Conservation (phyloP, 2,329 filamentous ascomycete genomes). For the Diaporthe capsici region DNA sequence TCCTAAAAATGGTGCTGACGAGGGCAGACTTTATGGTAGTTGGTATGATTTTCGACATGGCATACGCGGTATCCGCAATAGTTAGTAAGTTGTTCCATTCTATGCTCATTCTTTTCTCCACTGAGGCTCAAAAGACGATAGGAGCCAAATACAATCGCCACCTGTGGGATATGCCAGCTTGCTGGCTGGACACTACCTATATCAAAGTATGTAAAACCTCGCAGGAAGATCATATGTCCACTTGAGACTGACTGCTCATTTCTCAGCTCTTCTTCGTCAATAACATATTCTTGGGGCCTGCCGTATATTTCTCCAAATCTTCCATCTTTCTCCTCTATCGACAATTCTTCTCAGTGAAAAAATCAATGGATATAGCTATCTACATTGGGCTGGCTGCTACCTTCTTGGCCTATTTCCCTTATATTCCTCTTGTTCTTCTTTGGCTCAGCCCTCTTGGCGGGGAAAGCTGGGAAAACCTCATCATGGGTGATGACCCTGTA, state of each 20-base stretch:
- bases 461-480: not conserved
- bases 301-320: not conserved
- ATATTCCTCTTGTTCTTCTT: not conserved
- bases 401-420: not conserved
- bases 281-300: not conserved
- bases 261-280: not conserved
- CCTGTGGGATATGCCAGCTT: constrained; percentile 4
- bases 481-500: not conserved
- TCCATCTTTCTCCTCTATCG: constrained; percentile 12
- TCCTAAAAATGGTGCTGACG: not conserved
- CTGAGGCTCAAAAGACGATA: not conserved
- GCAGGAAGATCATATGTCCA: not conserved
- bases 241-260: not conserved
- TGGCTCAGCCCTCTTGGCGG: not conserved
- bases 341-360: constrained; percentile 6
- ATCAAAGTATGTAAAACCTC: not conserved
- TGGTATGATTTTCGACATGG: not conserved
- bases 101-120: not conserved
- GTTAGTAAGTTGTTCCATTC: not conserved
- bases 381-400: not conserved
- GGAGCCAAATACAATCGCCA: constrained; percentile 9
- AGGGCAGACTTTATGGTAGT: not conserved
- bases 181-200: not conserved
- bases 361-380: not conserved
- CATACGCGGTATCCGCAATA: not conserved